Evolutionary conservation across 176 grass and related monocot species (phyloP).

Genomic region (Oryza punctata): DNA sequence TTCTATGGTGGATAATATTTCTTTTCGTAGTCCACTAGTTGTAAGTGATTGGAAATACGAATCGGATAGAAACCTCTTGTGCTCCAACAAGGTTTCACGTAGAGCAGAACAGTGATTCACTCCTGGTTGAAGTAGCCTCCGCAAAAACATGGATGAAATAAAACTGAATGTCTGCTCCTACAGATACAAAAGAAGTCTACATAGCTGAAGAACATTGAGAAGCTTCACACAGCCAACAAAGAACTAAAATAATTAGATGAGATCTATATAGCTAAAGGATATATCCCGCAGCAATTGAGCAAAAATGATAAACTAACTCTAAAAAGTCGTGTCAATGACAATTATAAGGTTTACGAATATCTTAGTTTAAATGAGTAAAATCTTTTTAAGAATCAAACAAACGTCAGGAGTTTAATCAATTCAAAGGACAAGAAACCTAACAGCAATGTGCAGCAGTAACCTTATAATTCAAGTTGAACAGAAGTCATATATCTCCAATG

Average conservation of each 20-base stretch:
- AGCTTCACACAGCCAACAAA: constrained; percentile 30
- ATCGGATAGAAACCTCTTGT: constrained; percentile 86
- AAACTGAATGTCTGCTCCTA: constrained; percentile 76
- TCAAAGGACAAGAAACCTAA: constrained; percentile 6
- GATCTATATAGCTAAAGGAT: constrained; percentile 39
- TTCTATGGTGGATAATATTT: constrained; percentile 83
- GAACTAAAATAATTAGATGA: constrained; percentile 12
- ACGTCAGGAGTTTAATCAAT: constrained; percentile 9
- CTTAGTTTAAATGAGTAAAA: background rate
- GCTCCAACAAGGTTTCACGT: constrained; percentile 77
- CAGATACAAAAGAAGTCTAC: constrained; percentile 22
- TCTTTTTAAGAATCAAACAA: background rate
- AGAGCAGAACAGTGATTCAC: constrained; percentile 81
- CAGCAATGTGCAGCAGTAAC: constrained; percentile 11
- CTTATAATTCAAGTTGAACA: constrained; percentile 10
- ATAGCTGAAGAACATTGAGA: constrained; percentile 32
- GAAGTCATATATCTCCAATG: constrained; percentile 19
- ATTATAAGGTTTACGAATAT: constrained; percentile 15
- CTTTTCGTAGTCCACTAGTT: constrained; percentile 74
- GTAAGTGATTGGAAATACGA: constrained; percentile 84
- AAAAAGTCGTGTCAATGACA: background rate
- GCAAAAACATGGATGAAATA: constrained; percentile 88
- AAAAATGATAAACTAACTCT: constrained; percentile 22
- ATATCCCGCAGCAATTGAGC: constrained; percentile 4
- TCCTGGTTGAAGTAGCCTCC: constrained; percentile 90